Evolutionary conservation across 306 rosid genomes (phyloP).

Genomic region (Lathyrus oleraceus): DNA sequence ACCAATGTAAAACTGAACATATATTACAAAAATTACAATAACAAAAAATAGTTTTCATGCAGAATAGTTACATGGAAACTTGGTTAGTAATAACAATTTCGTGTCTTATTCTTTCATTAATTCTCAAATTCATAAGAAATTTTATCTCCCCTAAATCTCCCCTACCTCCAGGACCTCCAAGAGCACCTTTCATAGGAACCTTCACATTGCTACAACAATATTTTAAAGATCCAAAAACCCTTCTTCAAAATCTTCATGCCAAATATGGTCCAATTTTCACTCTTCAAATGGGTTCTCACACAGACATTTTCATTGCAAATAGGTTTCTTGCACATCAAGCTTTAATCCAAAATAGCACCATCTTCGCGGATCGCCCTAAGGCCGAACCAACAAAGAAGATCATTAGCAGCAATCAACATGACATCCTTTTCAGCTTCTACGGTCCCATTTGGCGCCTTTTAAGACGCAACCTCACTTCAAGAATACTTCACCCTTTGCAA

Average conservation of each 20-base stretch:
- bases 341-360: slow-evolving; percentile 38
- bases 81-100: slow-evolving; percentile 30
- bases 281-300: slow-evolving; percentile 27
- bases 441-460: slow-evolving; percentile 46
- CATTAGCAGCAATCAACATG: slow-evolving; percentile 37
- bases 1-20: neutral
- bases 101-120: neutral
- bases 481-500: slow-evolving; percentile 40
- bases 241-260: slow-evolving; percentile 30
- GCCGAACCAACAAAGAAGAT: slow-evolving; percentile 25
- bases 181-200: slow-evolving; percentile 14
- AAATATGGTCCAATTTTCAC: slow-evolving; percentile 45
- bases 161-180: slow-evolving; percentile 46
- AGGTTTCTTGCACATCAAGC: slow-evolving; percentile 43
- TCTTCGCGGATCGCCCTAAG: slow-evolving; percentile 42
- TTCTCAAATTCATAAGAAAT: slow-evolving; percentile 9
- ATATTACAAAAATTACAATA: neutral
- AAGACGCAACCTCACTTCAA: slow-evolving; percentile 46
- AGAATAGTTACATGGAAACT: slow-evolving; percentile 36
- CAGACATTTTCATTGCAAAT: slow-evolving; percentile 37
- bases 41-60: neutral
- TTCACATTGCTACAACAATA: slow-evolving; percentile 8
- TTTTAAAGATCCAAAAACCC: slow-evolving; percentile 23
- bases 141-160: slow-evolving; percentile 12
- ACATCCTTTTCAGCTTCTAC: slow-evolving; percentile 40